Evolutionary conservation across 148 eudicot genomes (phyloP).

Genomic region (Nepenthes mirabilis): DNA sequence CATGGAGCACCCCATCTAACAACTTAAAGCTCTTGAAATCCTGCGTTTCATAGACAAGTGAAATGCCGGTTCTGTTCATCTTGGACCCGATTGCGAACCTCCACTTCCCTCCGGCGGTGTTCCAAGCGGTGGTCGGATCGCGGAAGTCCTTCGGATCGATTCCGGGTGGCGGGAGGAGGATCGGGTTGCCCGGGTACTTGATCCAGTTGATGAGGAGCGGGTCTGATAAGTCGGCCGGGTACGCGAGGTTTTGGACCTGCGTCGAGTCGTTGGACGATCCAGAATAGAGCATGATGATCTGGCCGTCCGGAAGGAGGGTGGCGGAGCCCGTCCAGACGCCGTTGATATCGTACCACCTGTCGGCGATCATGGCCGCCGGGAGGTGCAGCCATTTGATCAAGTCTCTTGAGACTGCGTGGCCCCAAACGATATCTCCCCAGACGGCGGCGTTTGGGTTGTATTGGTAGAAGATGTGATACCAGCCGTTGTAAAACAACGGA

Average conservation of each 20-base stretch:
- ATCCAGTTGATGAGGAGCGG: slow-evolving; percentile 66
- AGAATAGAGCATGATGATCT: slow-evolving; percentile 59
- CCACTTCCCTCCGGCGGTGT: slow-evolving; percentile 53
- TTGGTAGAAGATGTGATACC: slow-evolving; percentile 88
- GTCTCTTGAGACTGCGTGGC: slow-evolving; percentile 68
- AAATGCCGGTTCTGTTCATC: slow-evolving; percentile 44
- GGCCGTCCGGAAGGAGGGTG: slow-evolving; percentile 57
- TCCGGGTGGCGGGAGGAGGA: slow-evolving; percentile 61
- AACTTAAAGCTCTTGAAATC: slow-evolving; percentile 40
- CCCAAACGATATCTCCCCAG: slow-evolving; percentile 88
- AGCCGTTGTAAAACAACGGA: slow-evolving; percentile 65
- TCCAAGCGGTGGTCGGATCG: slow-evolving; percentile 83
- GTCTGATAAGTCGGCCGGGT: slow-evolving; percentile 66
- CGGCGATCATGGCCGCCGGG: slow-evolving; percentile 54
- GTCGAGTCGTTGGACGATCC: slow-evolving; percentile 47
- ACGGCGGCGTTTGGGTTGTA: slow-evolving; percentile 68
- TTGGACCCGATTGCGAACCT: slow-evolving; percentile 65
- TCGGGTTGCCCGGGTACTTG: slow-evolving; percentile 61
- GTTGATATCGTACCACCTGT: slow-evolving; percentile 46
- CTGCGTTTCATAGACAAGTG: slow-evolving; percentile 57
- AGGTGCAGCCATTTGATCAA: slow-evolving; percentile 59
- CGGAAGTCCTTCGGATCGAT: slow-evolving; percentile 45
- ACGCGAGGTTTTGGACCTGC: slow-evolving; percentile 78
- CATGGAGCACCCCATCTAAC: slow-evolving; percentile 33
- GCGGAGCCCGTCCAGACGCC: slow-evolving; percentile 95